Conservation (phyloP, 805 yeast species). For the Candida succiphila region DNA sequence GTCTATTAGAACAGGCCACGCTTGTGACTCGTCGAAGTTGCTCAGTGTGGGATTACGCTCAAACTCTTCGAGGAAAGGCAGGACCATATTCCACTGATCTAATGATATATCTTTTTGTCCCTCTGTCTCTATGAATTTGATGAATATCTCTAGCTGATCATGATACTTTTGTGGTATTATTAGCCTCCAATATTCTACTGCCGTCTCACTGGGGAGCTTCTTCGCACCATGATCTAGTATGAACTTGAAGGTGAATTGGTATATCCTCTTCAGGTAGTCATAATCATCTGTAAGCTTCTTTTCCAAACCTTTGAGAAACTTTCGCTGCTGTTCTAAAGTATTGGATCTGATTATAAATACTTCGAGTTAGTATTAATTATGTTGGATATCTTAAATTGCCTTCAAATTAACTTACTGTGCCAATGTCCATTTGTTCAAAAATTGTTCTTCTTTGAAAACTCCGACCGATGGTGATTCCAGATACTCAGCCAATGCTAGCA, state of each 20-base stretch:
- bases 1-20: slow-evolving; percentile 91
- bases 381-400: neutral
- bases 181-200: slow-evolving; percentile 70
- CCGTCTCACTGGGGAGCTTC: slow-evolving; percentile 46
- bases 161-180: slow-evolving; percentile 32
- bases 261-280: slow-evolving; percentile 44
- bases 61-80: slow-evolving; percentile 47
- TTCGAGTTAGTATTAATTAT: slow-evolving; percentile 1
- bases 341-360: neutral
- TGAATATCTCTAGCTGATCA: slow-evolving; percentile 41
- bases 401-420: slow-evolving; percentile 7
- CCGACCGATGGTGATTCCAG: slow-evolving; percentile 63
- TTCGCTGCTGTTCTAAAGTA: slow-evolving; percentile 35
- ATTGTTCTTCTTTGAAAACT: slow-evolving; percentile 37
- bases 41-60: slow-evolving; percentile 42
- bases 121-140: slow-evolving; percentile 34
- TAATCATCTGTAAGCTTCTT: slow-evolving; percentile 23
- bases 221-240: slow-evolving; percentile 52
- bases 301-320: slow-evolving; percentile 23
- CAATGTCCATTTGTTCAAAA: slow-evolving; percentile 49
- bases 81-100: slow-evolving; percentile 84
- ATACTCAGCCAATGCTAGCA: slow-evolving; percentile 61
- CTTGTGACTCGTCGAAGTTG: slow-evolving; percentile 66
- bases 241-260: slow-evolving; percentile 63
- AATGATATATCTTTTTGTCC: slow-evolving; percentile 42